A percentile compares a stretch with the other conserved stretches of the same genome.
Conservation (phyloP, 208 protist species). For the Herpetomonas samuelpessoai region DNA sequence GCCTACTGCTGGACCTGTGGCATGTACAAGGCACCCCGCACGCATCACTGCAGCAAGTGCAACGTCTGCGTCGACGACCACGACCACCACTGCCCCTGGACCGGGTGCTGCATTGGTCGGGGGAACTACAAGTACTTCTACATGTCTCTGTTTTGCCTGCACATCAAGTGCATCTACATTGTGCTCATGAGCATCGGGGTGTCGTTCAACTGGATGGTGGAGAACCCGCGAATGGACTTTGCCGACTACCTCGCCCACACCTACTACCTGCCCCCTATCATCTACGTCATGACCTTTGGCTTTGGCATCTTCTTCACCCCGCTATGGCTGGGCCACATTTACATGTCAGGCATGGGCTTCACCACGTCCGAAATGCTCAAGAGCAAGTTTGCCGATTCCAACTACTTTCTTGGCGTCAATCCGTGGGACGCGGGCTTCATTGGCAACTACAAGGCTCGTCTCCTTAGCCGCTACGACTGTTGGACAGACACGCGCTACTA, state of each 20-base stretch:
- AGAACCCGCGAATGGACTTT: slow-evolving; percentile 9
- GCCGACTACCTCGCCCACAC: slow-evolving; percentile 18
- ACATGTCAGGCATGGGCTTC: slow-evolving; percentile 33
- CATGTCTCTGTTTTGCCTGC: slow-evolving; percentile 25
- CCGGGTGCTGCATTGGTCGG: slow-evolving; percentile 52
- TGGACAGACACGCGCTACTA: slow-evolving; percentile 35
- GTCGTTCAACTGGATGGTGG: slow-evolving; percentile 16
- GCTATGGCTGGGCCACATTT: slow-evolving; percentile 29
- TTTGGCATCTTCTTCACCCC: slow-evolving; percentile 41
- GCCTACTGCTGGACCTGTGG: slow-evolving; percentile 48
- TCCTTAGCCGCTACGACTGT: slow-evolving; percentile 18
- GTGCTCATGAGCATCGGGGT: slow-evolving; percentile 30
- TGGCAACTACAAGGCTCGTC: slow-evolving; percentile 12
- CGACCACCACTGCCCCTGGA: slow-evolving; percentile 75
- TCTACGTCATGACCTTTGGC: slow-evolving; percentile 32
- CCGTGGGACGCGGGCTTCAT: slow-evolving; percentile 31
- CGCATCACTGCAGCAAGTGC: slow-evolving; percentile 60
- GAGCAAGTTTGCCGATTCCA: slow-evolving; percentile 19
- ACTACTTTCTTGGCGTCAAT: slow-evolving; percentile 42
- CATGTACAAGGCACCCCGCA: slow-evolving; percentile 46
- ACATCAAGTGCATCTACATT: slow-evolving; percentile 35
- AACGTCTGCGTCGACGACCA: slow-evolving; percentile 57
- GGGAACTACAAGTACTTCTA: slow-evolving; percentile 68
- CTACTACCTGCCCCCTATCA: slow-evolving; percentile 31
- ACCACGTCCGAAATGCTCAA: slow-evolving; percentile 45